Base-by-base conservation (phyloP, 1,139 yeast species). In the Kluyveromyces sp. region DNA sequence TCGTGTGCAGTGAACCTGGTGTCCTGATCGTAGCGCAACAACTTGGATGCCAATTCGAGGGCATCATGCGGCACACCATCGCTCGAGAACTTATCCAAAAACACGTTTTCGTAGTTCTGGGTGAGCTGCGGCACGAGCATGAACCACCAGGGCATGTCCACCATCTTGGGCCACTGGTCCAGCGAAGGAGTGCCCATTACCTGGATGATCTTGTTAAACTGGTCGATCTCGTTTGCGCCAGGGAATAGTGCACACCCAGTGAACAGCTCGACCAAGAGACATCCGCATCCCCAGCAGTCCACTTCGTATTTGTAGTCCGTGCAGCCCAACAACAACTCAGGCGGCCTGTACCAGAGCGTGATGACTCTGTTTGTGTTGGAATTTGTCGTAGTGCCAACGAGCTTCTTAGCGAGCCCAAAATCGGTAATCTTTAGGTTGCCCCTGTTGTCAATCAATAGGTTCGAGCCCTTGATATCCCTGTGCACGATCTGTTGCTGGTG, bases 271-370 rank as follows among this genome's bases (percentile, higher is more conserved):
- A 89, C 75, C 50, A 92, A 70, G 37, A 92, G 71, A 68, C 98
- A 92, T 2, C 98, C 98, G 53, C 89, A 83, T 0, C 98, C 97
- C 98, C 98, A 92, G 53, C 89, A 82, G 64, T 92, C 98, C 8
- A 92, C 94, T 56, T 87, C 96, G 39, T 90, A 71, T 0, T 94
- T 94, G 66, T 92, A 92, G 50, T 81, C 82, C 0, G 97, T 90
- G 0, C 95, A 81, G 1, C 98, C 98, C 46, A 92, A 66, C 38
- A 92, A 69, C 39, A 92, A 74, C 65, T 92, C 98, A 0, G 98
- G 98, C 1, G 98, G 98, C 50, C 98, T 75, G 65, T 92, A 92
- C 98, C 98, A 92, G 39, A 92, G 71, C 0, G 98, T 92, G 41
- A 92, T 92, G 38, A 92, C 98, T 47, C 98, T 71, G 63, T 92